Evolutionary conservation across 2,329 filamentous ascomycete genomes (phyloP).

Genomic region (Epichloe sp.): DNA sequence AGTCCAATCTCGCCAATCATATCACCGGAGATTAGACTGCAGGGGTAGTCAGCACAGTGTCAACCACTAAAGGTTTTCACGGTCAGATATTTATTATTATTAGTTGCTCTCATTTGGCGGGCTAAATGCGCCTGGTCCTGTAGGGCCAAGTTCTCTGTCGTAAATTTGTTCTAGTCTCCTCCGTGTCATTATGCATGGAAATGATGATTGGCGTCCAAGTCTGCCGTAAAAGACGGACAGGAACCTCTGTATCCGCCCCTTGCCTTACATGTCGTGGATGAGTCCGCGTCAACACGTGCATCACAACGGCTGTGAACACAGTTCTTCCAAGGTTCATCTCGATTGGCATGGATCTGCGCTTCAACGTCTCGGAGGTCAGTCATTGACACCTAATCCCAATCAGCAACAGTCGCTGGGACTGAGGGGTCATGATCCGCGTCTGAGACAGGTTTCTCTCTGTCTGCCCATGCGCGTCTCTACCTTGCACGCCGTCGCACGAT

Average conservation of each 20-base stretch:
- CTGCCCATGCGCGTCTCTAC: neutral
- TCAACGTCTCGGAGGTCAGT: neutral
- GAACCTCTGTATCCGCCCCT: neutral
- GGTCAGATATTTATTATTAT: too few species aligned
- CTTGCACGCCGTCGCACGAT: neutral
- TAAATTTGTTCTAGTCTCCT: too few species aligned
- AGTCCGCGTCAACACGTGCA: neutral
- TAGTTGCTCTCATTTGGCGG: too few species aligned
- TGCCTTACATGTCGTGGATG: neutral
- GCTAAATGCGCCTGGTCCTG: too few species aligned
- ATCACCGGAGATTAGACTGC: neutral
- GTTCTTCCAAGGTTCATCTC: neutral
- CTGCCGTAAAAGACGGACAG: neutral
- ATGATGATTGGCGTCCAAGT: too few species aligned
- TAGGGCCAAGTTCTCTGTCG: too few species aligned
- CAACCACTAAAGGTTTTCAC: neutral
- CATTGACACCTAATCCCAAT: too few species aligned
- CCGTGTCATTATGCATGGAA: too few species aligned
- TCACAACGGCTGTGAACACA: neutral
- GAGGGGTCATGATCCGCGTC: too few species aligned
- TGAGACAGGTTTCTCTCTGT: neutral
- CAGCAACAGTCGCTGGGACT: too few species aligned
- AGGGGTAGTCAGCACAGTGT: too few species aligned
- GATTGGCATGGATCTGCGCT: neutral
- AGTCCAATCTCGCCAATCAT: constrained; percentile 3